Evolutionary conservation across 2,329 filamentous ascomycete species (phyloP), one percentile per base, ranked within the genome.

Genomic region (Monascus ruber): DNA sequence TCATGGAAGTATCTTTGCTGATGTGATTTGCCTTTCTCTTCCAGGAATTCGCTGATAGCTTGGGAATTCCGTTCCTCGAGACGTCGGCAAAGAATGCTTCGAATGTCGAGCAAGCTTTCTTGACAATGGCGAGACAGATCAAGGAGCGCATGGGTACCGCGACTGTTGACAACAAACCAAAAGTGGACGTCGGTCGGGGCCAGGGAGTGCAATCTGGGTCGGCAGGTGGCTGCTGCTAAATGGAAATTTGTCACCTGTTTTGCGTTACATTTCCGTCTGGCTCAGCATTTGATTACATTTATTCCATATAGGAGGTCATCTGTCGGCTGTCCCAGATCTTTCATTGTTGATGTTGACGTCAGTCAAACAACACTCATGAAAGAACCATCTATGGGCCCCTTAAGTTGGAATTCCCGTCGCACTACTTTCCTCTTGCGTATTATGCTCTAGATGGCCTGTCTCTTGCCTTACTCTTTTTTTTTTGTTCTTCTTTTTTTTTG

Each of bases 131-230:
- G 56, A 83, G 91, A 67, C 91, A 98, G 71, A 98, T 98, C 73
- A 98, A 98, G 79, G 89, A 96, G 74, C 84, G 91, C 60, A 98
- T 98, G 89, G 91, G 91, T 58, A 94, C 86, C 54, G 91, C 89
- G 48, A 83, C 83, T 51, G 88, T 88, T 73, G 96, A 96, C 79
- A 94, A 89, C 72, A 98, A 96, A 76, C 89, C 89, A 50, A 94
- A 85, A 55, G 88, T 98, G 56, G 87, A 94, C 64, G 91, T 98
- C 57, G 85, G 87, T 43, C 83, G 87, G 63, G 91, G 91, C 60
- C 87, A 94, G 68, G 88, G 88, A 56, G 89, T 98, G 52, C 85
- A 93, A 65, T 84, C 80, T 56, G 83, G 83, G 54, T 85, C 84
- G 55, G 85, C 77, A 62, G 81, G 83, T 60, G 81, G 85, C 64